These are phyloP conservation scores for Huntiella abstrusa DNA, from an alignment of 2,329 filamentous ascomycete genomes.

Conservation along the genomic window DNA sequence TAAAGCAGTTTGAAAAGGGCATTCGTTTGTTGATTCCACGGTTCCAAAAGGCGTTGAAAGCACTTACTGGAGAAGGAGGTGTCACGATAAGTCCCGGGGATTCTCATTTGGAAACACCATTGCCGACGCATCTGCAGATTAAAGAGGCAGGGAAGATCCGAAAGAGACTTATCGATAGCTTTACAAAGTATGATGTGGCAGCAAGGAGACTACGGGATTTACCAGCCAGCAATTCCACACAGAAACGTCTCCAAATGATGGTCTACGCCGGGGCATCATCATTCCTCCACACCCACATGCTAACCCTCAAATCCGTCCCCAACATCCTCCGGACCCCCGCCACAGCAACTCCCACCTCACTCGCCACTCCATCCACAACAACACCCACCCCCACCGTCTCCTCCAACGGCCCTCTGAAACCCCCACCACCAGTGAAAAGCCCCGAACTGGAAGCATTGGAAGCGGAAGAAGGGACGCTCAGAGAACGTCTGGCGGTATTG, in stretches of 20 bases:
- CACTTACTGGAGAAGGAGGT: conserved; percentile 29
- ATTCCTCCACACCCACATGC: conserved; percentile 79
- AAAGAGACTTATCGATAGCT: conserved; percentile 76
- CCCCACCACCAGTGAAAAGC: conserved; percentile 15
- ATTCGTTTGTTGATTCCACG: conserved; percentile 65
- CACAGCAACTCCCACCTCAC: neutral
- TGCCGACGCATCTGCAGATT: conserved; percentile 43
- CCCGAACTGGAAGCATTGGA: conserved; percentile 40
- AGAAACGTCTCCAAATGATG: conserved; percentile 57
- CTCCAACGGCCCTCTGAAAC: conserved; percentile 25
- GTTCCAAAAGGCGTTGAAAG: conserved; percentile 59
- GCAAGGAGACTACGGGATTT: conserved; percentile 67
- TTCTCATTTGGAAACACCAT: conserved; percentile 11
- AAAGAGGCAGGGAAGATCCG: conserved; percentile 75
- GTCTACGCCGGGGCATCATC: conserved; percentile 66
- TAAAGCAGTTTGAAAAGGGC: conserved; percentile 73
- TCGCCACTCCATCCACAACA: conserved; percentile 9
- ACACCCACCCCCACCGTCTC: neutral
- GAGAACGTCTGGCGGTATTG: conserved; percentile 63
- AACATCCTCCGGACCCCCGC: conserved; percentile 32
- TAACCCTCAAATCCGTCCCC: conserved; percentile 61
- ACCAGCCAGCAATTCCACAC: conserved; percentile 50
- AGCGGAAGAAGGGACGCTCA: conserved; percentile 63
- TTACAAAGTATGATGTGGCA: conserved; percentile 69
- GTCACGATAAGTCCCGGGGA: conserved; percentile 16